Base-by-base conservation (phyloP, 148 eudicot species). In the Drosera capensis region DNA sequence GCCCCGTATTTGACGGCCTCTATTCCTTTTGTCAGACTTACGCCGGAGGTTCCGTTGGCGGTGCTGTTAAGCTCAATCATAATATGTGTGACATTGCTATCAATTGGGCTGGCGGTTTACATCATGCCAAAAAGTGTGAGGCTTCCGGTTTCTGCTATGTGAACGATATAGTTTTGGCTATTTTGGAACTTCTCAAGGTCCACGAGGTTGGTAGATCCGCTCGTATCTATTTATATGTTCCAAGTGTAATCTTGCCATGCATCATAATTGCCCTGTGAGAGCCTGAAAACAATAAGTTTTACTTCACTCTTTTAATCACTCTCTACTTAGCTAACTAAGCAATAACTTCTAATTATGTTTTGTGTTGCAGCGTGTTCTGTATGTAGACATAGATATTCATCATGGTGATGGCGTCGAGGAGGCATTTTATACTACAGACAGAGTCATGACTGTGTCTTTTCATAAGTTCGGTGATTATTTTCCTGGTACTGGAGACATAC, bases 391-490 rank as follows among this genome's bases (percentile, higher is more conserved):
- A 49, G 84, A 77, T 62, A 73, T 77, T 44, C 84, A 77, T 58
- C 84, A 77, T 35, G 79, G 79, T 8, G 79, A 77, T 55, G 84
- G 83, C 34, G 79, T 77, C 16, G 84, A 77, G 57, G 84, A 77
- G 54, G 84, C 79, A 18, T 77, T 77, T 58, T 78, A 70, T 51
- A 77, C 84, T 45, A 77, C 84, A n/a, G 79, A 77, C 57, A 60
- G 84, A 52, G 84, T 77, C 21, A 77, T 77, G 84, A 77, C 84
- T 5, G 84, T 73, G 35, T 77, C 84, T 15, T 77, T 77, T 35
- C 84, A 77, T 55, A 77, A 77, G 48, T 77, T 77, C 50, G 84
- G 84, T 20, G 79, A 77, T 58, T 77, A 69, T 57, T 77, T 77
- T 48, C 84, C 84, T 25, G 79, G 79, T 28, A 77, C 79, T 19